Evolutionary conservation across 495 filamentous ascomycete genomes (phyloP).

Genomic region (Aspergillus cavernicola): DNA sequence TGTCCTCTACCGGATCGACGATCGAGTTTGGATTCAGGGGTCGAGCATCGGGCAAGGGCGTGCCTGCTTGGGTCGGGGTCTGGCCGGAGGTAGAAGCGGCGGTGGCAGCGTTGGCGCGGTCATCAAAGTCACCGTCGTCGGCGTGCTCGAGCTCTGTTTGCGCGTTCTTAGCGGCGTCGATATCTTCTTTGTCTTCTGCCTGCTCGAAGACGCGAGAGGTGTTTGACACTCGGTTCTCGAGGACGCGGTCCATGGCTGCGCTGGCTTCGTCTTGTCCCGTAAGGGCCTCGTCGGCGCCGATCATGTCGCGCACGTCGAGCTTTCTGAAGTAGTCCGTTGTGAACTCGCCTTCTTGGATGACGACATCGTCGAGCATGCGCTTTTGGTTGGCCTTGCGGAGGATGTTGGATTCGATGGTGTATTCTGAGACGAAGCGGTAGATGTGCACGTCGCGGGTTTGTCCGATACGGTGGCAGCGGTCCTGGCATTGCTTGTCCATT

Average conservation of each 20-base stretch:
- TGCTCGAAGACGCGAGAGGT: constrained; percentile 69
- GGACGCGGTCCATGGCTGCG: constrained; percentile 81
- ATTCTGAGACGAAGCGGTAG: constrained; percentile 93
- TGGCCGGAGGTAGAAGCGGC: constrained; percentile 19
- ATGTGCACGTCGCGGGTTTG: constrained; percentile 98
- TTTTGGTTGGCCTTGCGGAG: constrained; percentile 95
- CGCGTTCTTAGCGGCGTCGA: constrained; percentile 77
- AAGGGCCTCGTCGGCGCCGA: constrained; percentile 56
- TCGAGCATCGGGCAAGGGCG: constrained; percentile 23
- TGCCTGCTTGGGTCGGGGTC: constrained; percentile 24
- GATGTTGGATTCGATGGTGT: constrained; percentile 98
- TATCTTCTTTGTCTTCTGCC: constrained; percentile 91
- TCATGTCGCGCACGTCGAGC: constrained; percentile 62
- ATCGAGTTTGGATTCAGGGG: constrained; percentile 2
- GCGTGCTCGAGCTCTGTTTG: constrained; percentile 83
- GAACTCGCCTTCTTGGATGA: constrained; percentile 98
- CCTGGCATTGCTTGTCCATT: constrained; percentile 99
- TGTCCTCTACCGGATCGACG: constrained; percentile 27
- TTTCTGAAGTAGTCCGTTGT: constrained; percentile 97
- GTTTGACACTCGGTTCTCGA: constrained; percentile 55
- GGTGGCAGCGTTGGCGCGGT: constrained; percentile 41
- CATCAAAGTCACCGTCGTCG: constrained; percentile 90
- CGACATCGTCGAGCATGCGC: constrained; percentile 93
- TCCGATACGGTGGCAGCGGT: constrained; percentile 95
- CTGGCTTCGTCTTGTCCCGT: constrained; percentile 61